Evolutionary conservation across 2,329 filamentous ascomycete genomes (phyloP).

Genomic region (Aureobasidium lini): DNA sequence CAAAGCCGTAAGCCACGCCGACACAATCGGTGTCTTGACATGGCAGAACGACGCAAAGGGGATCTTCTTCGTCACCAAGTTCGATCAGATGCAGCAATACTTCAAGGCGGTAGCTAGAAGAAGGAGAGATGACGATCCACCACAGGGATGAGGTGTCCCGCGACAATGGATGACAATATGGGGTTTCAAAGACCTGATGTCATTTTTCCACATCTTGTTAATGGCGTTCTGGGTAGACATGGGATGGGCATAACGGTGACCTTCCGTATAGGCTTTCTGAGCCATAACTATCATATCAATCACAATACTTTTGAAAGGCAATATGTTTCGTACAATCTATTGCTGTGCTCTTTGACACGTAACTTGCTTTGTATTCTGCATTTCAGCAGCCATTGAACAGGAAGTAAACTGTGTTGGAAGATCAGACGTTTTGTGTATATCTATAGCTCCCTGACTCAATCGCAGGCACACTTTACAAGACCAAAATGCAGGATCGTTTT

Average conservation of each 20-base stretch:
- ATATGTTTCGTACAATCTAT: too few relatives aligned
- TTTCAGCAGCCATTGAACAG: too few relatives aligned
- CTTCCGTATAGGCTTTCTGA: too few relatives aligned
- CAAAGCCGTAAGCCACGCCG: constrained; percentile 65
- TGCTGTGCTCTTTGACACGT: too few relatives aligned
- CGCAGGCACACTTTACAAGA: too few relatives aligned
- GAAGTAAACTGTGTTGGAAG: too few relatives aligned
- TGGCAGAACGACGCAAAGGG: constrained; percentile 76
- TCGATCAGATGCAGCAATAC: constrained; percentile 81
- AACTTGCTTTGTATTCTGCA: too few relatives aligned
- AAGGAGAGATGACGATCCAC: constrained; percentile 24
- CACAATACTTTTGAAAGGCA: background rate
- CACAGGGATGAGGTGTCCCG: too few relatives aligned
- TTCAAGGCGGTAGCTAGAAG: constrained; percentile 51
- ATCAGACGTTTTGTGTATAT: too few relatives aligned
- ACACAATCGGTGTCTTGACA: constrained; percentile 80
- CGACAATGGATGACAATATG: background rate
- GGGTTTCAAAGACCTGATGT: background rate
- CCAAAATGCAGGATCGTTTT: too few relatives aligned
- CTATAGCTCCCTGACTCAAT: too few relatives aligned
- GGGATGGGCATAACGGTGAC: background rate
- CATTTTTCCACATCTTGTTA: background rate
- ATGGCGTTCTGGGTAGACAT: background rate
- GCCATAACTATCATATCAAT: background rate
- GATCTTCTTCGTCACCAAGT: constrained; percentile 85